Evolutionary conservation across 1,284 basidiomycete genomes (phyloP).

Genomic region (Vanrija sp.): DNA sequence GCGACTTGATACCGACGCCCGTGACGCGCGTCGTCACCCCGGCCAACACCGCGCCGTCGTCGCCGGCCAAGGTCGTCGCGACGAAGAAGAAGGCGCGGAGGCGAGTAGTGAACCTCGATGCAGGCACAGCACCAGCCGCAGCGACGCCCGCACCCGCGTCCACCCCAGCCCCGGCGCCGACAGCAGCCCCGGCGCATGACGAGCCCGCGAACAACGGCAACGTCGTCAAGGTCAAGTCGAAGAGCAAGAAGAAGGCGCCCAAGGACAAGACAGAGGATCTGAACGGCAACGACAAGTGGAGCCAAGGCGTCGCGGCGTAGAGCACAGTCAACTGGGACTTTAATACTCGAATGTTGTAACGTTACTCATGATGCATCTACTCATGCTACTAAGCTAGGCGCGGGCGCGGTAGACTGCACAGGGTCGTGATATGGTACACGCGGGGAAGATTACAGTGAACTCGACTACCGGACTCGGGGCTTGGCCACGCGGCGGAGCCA

Average conservation of each 20-base stretch:
- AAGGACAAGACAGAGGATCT: neutral
- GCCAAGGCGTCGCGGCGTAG: too few species aligned
- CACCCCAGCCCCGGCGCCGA: neutral
- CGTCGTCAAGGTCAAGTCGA: neutral
- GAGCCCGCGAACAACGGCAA: neutral
- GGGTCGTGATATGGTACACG: too few species aligned
- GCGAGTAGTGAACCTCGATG: conserved; percentile 14
- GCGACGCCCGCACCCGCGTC: neutral
- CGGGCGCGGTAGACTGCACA: too few species aligned
- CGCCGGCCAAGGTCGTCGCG: neutral
- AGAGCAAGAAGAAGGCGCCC: neutral
- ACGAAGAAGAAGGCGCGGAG: conserved; percentile 3
- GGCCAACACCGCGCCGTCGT: neutral
- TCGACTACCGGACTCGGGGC: too few species aligned
- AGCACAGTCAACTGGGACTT: neutral
- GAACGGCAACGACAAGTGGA: neutral
- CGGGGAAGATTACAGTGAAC: too few species aligned
- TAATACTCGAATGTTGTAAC: too few species aligned
- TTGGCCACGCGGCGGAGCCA: too few species aligned
- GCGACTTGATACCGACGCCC: neutral
- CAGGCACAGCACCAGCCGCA: neutral
- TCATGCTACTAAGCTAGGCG: too few species aligned
- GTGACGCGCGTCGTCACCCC: neutral
- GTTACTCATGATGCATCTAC: too few species aligned
- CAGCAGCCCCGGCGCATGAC: neutral